Evolutionary conservation across 2,329 filamentous ascomycete species (phyloP).

Genomic region (Phoma sp.): DNA sequence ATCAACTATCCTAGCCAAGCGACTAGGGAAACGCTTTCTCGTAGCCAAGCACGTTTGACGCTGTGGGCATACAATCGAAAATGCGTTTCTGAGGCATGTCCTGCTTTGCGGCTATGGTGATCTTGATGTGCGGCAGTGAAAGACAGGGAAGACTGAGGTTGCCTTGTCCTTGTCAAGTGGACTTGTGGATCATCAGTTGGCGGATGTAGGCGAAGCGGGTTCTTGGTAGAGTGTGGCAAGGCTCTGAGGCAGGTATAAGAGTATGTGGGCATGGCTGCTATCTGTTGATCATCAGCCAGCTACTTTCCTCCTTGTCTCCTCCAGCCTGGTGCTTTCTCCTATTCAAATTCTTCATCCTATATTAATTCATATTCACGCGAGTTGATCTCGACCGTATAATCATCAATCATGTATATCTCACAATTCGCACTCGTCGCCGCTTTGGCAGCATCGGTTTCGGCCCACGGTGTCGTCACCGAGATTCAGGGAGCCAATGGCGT

Average conservation of each 20-base stretch:
- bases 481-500: slow-evolving; percentile 68
- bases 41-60: slow-evolving; percentile 35
- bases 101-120: slow-evolving; percentile 16
- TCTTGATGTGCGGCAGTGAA: slow-evolving; percentile 10
- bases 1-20: slow-evolving; percentile 24
- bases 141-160: slow-evolving; percentile 3
- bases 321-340: slow-evolving; percentile 31
- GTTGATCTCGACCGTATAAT: slow-evolving; percentile 25
- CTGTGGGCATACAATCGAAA: slow-evolving; percentile 11
- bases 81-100: slow-evolving; percentile 24
- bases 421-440: slow-evolving; percentile 34
- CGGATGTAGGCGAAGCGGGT: neutral
- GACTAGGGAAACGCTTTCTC: slow-evolving; percentile 25
- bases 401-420: slow-evolving; percentile 38
- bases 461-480: slow-evolving; percentile 65
- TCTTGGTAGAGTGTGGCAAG: slow-evolving; percentile 5
- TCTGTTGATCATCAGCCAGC: slow-evolving; percentile 26
- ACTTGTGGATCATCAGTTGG: slow-evolving; percentile 8
- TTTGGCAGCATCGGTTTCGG: slow-evolving; percentile 55
- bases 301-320: slow-evolving; percentile 23
- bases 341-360: slow-evolving; percentile 2
- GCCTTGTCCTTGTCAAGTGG: slow-evolving; percentile 4
- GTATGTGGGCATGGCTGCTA: slow-evolving; percentile 3
- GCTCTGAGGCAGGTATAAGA: slow-evolving; percentile 29
- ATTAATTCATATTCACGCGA: slow-evolving; percentile 11